phyloP scores from a whole-genome alignment of 257 asterid species.

The Rubia yunnanensis region DNA sequence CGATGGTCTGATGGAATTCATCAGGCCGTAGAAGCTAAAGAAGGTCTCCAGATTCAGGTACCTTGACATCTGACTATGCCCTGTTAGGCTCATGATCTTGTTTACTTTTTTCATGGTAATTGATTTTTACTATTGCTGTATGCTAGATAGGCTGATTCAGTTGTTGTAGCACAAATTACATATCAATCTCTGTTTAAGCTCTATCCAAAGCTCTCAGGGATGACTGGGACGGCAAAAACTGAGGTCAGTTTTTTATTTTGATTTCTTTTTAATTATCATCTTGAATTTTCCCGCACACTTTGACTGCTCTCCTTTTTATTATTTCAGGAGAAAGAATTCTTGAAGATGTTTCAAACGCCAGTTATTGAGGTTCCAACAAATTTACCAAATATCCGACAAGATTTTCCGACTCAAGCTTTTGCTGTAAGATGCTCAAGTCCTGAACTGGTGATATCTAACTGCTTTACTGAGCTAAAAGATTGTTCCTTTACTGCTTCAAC shows the following conservation, averaged over 20 bases:
- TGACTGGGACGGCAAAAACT: constrained; percentile 99
- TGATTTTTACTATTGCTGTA: constrained; percentile 10
- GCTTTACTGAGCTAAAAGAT: background rate
- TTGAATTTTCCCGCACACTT: too few relatives aligned
- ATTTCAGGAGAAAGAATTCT: constrained; percentile 83
- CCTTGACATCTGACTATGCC: constrained; percentile 9
- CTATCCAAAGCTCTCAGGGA: constrained; percentile 95
- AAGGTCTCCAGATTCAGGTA: constrained; percentile 85
- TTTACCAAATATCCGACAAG: constrained; percentile 76
- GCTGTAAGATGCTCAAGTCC: constrained; percentile 49
- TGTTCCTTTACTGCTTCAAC: background rate
- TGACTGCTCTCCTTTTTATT: background rate
- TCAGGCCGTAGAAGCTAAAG: constrained; percentile 99
- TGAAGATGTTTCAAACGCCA: constrained; percentile 85
- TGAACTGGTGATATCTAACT: background rate
- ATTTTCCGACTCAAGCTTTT: constrained; percentile 86
- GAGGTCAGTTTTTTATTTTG: constrained; percentile 35
- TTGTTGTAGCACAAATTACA: constrained; percentile 97
- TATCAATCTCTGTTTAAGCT: constrained; percentile 93
- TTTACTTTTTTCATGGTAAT: background rate
- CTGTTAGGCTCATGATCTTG: constrained; percentile 4
- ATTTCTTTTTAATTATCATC: background rate
- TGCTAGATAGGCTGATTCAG: constrained; percentile 72
- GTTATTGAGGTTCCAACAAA: constrained; percentile 96
- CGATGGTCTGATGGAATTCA: constrained; percentile 99